Evolutionary conservation across 768 basidiomycete species (phyloP), one percentile per base, ranked within the genome.

Genomic region (Dendrothele bispora): DNA sequence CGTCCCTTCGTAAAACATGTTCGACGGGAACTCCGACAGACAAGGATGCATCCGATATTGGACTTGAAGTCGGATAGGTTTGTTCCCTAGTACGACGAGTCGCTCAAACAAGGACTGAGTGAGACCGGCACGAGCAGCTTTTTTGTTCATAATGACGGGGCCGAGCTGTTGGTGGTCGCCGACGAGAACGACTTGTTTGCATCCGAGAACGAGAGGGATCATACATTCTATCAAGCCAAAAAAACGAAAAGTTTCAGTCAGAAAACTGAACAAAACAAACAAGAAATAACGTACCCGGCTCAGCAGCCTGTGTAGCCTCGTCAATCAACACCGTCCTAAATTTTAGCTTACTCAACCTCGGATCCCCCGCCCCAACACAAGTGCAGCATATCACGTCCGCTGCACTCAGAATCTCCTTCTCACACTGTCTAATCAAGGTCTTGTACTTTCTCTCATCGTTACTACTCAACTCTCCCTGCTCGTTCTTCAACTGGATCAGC

Each of bases 1-100:
- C 0, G 95, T 95, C 20, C 97, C 97, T 64, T 99, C 97, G 66
- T 99, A 99, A 74, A 99, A 98, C 97, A 99, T 99, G 69, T 99
- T 99, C 50, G 93, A 95, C 2, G 97, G 95, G 74, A 99, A 99
- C 69, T 98, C 95, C 36, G 97, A 98, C 44, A 98, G 76, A 66
- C 95, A 98, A 7, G 97, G 97, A 64, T 99, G 97, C 97, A 99
- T 99, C 67, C 97, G 95, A 63, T 99, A 99, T 68, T 99, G 97
- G 24, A 99, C 97, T 70, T 98, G 95, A 24, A 99, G 83, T 46
- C 97, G 93, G 61, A 99, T 99, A 18, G 97, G 97, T 24, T 94
- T 82, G 67, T 99, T 99, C 26, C 87, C 86, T 49, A 98, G 86
- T 37, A 98, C 79, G 53, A 99, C 94, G 39, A 99, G 86, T 37